Conservation (phyloP, 2,329 filamentous ascomycete genomes). For the Botryosphaeria agaves region DNA sequence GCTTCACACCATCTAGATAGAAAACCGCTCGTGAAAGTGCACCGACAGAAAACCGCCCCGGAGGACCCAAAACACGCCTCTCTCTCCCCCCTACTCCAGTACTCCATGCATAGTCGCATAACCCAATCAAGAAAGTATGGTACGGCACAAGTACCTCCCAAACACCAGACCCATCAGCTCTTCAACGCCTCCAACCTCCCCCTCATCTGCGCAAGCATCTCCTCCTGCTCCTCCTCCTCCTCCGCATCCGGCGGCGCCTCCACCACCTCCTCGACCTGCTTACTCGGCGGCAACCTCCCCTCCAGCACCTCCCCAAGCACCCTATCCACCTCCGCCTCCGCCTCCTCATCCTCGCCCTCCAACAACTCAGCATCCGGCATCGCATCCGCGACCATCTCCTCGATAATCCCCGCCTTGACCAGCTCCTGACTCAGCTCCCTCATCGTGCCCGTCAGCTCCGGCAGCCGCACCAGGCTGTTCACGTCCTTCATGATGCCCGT, state of each 20-base stretch:
- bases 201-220: slow-evolving; percentile 86
- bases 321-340: slow-evolving; percentile 75
- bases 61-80: too few relatives aligned
- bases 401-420: slow-evolving; percentile 88
- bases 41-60: too few relatives aligned
- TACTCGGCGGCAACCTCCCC: slow-evolving; percentile 55
- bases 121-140: too few relatives aligned
- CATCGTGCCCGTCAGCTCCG: slow-evolving; percentile 82
- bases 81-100: too few relatives aligned
- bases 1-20: too few relatives aligned
- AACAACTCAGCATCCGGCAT: slow-evolving; percentile 58
- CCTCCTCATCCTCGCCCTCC: slow-evolving; percentile 57
- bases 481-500: slow-evolving; percentile 96
- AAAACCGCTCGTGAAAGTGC: too few relatives aligned
- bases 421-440: slow-evolving; percentile 70
- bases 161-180: slow-evolving; percentile 38
- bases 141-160: too few relatives aligned
- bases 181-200: slow-evolving; percentile 78
- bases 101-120: too few relatives aligned
- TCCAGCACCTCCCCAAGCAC: slow-evolving; percentile 81
- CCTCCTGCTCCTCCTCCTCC: slow-evolving; percentile 73
- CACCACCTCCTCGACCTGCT: slow-evolving; percentile 33
- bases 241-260: slow-evolving; percentile 37
- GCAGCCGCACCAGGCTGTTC: slow-evolving; percentile 67
- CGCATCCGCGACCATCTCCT: slow-evolving; percentile 87